Conservation (phyloP, 768 basidiomycete species). For the Boletus vinaceobasis region DNA sequence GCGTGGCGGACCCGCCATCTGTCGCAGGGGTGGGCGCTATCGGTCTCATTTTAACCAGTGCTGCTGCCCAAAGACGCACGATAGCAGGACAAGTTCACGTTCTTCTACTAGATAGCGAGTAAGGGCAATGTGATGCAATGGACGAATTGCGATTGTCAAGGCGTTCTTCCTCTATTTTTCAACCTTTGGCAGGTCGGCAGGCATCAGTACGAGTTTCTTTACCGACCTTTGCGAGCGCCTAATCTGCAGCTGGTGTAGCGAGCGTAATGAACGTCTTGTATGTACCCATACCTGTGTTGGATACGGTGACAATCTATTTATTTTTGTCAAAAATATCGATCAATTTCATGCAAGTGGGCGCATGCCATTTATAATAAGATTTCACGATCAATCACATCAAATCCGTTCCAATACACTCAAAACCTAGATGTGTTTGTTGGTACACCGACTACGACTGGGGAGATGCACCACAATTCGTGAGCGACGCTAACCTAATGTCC, state of each 20-base stretch:
- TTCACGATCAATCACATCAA: too few relatives aligned
- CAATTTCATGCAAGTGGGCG: too few relatives aligned
- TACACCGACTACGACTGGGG: neutral
- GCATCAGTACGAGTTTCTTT: constrained; percentile 62
- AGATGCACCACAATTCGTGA: neutral
- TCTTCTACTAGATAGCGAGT: constrained; percentile 70
- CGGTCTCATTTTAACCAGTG: constrained; percentile 49
- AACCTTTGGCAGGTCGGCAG: constrained; percentile 68
- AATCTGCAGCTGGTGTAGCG: neutral
- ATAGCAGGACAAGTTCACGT: constrained; percentile 64
- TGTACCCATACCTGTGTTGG: constrained; percentile 60
- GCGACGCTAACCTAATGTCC: neutral
- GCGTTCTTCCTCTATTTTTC: constrained; percentile 80
- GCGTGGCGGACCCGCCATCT: constrained; percentile 53
- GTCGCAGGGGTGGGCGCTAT: constrained; percentile 56
- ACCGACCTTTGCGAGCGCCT: constrained; percentile 66
- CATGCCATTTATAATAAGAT: too few relatives aligned
- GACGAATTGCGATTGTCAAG: constrained; percentile 32
- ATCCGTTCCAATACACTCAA: too few relatives aligned
- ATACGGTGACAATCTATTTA: too few relatives aligned
- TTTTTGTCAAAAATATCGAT: too few relatives aligned
- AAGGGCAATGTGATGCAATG: too few relatives aligned
- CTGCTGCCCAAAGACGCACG: constrained; percentile 62
- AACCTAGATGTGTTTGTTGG: too few relatives aligned
- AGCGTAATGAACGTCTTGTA: neutral